Evolutionary conservation across 2,329 filamentous ascomycete species (phyloP).

Genomic region (Rasamsonia emersonii): DNA sequence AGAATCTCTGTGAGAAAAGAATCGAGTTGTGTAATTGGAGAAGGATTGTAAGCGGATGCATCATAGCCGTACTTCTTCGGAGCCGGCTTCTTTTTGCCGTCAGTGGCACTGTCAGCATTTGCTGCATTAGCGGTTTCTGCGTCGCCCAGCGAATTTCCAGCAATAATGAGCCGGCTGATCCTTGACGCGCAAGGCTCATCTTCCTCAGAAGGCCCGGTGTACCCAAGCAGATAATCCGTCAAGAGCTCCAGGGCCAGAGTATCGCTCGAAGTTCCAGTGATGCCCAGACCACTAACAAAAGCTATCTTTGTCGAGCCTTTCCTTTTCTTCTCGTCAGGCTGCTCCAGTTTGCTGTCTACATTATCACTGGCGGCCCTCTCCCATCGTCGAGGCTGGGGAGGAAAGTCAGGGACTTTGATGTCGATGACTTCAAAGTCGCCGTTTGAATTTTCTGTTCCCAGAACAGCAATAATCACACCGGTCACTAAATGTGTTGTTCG

Average conservation of each 20-base stretch:
- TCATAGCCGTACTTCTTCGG: conserved; percentile 93
- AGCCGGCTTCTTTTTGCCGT: conserved; percentile 37
- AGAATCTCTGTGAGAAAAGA: conserved; percentile 71
- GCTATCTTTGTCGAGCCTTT: conserved; percentile 63
- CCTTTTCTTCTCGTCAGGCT: conserved; percentile 35
- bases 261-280: conserved; percentile 69
- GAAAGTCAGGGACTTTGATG: conserved; percentile 76
- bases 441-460: conserved; percentile 86
- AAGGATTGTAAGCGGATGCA: conserved; percentile 73
- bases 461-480: conserved; percentile 84
- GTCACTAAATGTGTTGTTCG: conserved; percentile 69
- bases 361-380: conserved; percentile 44
- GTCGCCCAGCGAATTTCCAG: conserved; percentile 71
- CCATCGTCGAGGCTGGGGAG: conserved; percentile 76
- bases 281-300: conserved; percentile 78
- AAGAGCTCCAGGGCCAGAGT: conserved; percentile 68
- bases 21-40: conserved; percentile 77
- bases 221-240: conserved; percentile 79
- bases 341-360: conserved; percentile 22
- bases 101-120: conserved; percentile 20
- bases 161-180: conserved; percentile 81
- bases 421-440: conserved; percentile 91
- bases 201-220: conserved; percentile 48
- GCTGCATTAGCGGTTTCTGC: conserved; percentile 22
- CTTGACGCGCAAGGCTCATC: conserved; percentile 43